These are phyloP conservation scores for Candida anutae DNA, from an alignment of 1,139 yeast genomes.

Conservation along the genomic window DNA sequence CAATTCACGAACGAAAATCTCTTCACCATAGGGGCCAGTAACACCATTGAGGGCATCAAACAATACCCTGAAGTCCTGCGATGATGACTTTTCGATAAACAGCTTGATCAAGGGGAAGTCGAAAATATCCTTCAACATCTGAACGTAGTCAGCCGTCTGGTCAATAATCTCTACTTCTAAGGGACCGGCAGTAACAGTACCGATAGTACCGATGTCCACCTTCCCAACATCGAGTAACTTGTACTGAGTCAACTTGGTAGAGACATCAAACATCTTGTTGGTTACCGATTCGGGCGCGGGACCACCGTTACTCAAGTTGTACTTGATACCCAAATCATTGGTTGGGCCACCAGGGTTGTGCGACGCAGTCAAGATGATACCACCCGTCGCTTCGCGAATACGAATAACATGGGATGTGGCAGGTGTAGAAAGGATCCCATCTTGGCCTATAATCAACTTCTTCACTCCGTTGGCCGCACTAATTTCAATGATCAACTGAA, in stretches of 20 bases:
- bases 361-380: conserved; percentile 91
- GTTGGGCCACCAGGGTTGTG: conserved; percentile 99
- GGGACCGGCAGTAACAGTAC: conserved; percentile 44
- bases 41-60: conserved; percentile 94
- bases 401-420: conserved; percentile 93
- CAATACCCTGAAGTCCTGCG: conserved; percentile 56
- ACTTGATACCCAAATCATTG: conserved; percentile 91
- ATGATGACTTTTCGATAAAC: conserved; percentile 46
- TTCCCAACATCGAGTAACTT: conserved; percentile 49
- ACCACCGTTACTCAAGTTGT: conserved; percentile 91
- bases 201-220: conserved; percentile 56
- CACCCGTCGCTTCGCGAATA: conserved; percentile 66
- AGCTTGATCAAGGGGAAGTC: conserved; percentile 76
- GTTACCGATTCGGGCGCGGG: conserved; percentile 99
- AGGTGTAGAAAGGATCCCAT: conserved; percentile 89
- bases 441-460: conserved; percentile 78
- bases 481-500: conserved; percentile 74
- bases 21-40: conserved; percentile 92
- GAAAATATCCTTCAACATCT: conserved; percentile 75
- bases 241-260: conserved; percentile 53
- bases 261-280: conserved; percentile 69
- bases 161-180: conserved; percentile 67
- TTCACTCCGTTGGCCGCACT: conserved; percentile 88
- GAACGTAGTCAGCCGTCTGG: conserved; percentile 69
- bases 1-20: conserved; percentile 76